phyloP scores from a whole-genome alignment of 345 rosid genomes.

The Gossypium arboreum region DNA sequence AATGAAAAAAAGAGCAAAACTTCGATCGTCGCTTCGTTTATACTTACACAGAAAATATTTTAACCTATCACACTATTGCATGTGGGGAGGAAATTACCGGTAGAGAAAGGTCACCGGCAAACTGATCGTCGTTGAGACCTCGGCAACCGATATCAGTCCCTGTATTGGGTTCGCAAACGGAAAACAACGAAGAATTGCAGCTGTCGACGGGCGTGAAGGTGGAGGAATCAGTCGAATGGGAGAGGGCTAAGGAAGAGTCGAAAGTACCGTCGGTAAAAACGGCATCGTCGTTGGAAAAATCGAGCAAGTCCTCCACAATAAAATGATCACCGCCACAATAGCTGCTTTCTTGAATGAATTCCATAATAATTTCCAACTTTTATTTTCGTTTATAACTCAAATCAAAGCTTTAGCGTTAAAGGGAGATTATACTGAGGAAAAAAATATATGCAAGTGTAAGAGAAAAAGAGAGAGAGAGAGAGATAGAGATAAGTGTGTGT shows the following conservation, averaged over 20 bases:
- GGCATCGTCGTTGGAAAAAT: slow-evolving; percentile 32
- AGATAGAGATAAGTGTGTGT: background rate
- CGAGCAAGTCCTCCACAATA: slow-evolving; percentile 81
- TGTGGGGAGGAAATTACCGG: slow-evolving; percentile 53
- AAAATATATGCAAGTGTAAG: slow-evolving; percentile 13
- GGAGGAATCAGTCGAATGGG: slow-evolving; percentile 42
- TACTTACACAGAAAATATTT: too few species aligned
- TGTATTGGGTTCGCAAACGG: slow-evolving; percentile 37
- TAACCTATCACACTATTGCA: background rate
- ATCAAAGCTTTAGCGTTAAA: background rate
- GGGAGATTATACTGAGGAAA: slow-evolving; percentile 20
- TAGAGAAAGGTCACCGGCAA: slow-evolving; percentile 45
- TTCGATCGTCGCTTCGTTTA: too few species aligned
- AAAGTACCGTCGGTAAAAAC: background rate
- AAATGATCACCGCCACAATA: slow-evolving; percentile 56
- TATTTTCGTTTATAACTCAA: too few species aligned
- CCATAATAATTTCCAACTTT: slow-evolving; percentile 16
- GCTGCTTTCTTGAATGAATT: slow-evolving; percentile 25
- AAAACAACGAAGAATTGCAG: slow-evolving; percentile 45
- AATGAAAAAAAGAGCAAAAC: too few species aligned
- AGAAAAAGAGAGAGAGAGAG: slow-evolving; percentile 8
- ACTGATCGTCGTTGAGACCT: slow-evolving; percentile 36
- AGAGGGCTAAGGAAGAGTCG: slow-evolving; percentile 16
- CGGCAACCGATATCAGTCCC: slow-evolving; percentile 36
- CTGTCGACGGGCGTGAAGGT: slow-evolving; percentile 46